Base-by-base conservation (phyloP, 2,329 filamentous ascomycete species). In the Reticulascus tulasneorum region DNA sequence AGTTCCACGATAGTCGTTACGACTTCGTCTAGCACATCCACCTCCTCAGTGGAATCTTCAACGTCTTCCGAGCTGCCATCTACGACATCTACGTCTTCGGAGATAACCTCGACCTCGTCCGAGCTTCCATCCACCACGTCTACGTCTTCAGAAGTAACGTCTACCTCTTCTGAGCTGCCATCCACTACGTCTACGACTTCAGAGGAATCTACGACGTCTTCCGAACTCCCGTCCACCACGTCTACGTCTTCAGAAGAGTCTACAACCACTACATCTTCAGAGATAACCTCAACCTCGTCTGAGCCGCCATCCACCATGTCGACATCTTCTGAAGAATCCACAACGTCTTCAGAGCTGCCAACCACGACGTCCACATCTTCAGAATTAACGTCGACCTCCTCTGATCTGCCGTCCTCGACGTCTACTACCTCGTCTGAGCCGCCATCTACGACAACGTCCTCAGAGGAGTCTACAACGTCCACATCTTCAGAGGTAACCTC, bases 351-450 rank as follows among this genome's bases (percentile, higher is more conserved):
- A 7, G 8, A 18, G 9, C 13, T 10, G 7, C 24, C 25, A 21
- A 28, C 25, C 2, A n/a, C n/a, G n/a, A 22, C 19, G 9, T 37
- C 42, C 11, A 16, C 33, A n/a, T 27, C 30, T 12, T 38, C 33
- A 11, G 28, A 16, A 25, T 35, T 24, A 8, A 24, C 35, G 9
- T 27, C 26, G 4, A 9, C 28, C 8, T 16, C 33, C 13, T 15
- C 33, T 18, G 11, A n/a, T 13, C 11, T 17, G 11, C 18, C 30
- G 20, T 18, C 19, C 5, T 23, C 30, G 18, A 16, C 22, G 13
- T 23, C 30, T 7, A 10, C 29, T 13, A 12, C n/a, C 12, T 13
- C 17, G 5, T 26, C 31, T 24, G n/a, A 10, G 8, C 29, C n/a
- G 29, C 16, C 19, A 12, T 5, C 19, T 9, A 4, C 29, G 4